phyloP scores from a whole-genome alignment of 805 yeast genomes.

The Candida takata region DNA sequence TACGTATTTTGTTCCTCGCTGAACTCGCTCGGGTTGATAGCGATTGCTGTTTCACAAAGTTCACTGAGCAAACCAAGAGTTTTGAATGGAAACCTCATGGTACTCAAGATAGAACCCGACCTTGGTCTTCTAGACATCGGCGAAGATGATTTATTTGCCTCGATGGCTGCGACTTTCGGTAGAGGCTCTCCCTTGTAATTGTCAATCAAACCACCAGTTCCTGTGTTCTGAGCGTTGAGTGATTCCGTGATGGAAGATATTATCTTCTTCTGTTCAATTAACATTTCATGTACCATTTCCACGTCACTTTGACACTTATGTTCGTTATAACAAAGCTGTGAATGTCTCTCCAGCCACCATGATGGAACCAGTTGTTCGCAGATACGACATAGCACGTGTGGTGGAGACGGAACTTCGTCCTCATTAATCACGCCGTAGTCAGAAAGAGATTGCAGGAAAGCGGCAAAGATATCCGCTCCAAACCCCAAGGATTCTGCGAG shows the following conservation, averaged over 20 bases:
- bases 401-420: constrained; percentile 67
- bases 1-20: constrained; percentile 21
- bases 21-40: constrained; percentile 66
- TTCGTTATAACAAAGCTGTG: constrained; percentile 79
- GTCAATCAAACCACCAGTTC: constrained; percentile 4
- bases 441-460: constrained; percentile 59
- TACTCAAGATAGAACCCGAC: constrained; percentile 34
- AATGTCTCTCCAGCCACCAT: constrained; percentile 94
- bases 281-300: constrained; percentile 64
- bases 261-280: constrained; percentile 60
- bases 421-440: constrained; percentile 60
- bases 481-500: constrained; percentile 78
- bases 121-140: constrained; percentile 29
- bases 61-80: constrained; percentile 51
- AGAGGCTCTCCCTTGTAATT: constrained; percentile 58
- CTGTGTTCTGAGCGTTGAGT: constrained; percentile 20
- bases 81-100: constrained; percentile 53
- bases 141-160: constrained; percentile 12
- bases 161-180: constrained; percentile 24
- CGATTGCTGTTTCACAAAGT: constrained; percentile 67
- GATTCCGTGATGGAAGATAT: constrained; percentile 33
- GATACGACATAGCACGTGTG: constrained; percentile 77
- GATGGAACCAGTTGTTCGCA: constrained; percentile 89
- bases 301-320: constrained; percentile 76
- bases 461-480: constrained; percentile 78